Conservation (phyloP, 805 yeast genomes). For the Spathaspora arborariae region DNA sequence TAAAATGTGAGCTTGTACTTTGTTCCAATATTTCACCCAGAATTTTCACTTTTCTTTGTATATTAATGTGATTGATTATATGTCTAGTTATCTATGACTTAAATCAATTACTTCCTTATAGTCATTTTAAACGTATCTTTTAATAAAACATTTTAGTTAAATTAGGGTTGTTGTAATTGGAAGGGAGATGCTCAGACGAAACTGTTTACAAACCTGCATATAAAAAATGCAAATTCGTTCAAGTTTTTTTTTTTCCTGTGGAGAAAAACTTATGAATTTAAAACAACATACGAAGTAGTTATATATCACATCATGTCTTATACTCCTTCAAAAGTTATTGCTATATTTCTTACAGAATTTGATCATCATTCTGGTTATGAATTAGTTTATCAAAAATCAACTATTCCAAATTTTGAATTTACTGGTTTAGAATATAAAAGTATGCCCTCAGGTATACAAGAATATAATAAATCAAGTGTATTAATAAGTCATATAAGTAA, state of each 20-base stretch:
- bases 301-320: slow-evolving; percentile 2
- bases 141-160: not conserved
- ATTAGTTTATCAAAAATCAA: slow-evolving; percentile 31
- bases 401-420: slow-evolving; percentile 14
- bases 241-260: too few relatives aligned
- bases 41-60: not conserved
- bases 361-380: slow-evolving; percentile 34
- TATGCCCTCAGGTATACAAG: slow-evolving; percentile 41
- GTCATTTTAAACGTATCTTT: not conserved
- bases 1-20: too few relatives aligned
- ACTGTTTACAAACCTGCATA: too few relatives aligned
- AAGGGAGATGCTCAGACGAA: too few relatives aligned
- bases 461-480: slow-evolving; percentile 24
- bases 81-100: not conserved
- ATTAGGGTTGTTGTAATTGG: too few relatives aligned
- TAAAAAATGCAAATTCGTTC: too few relatives aligned
- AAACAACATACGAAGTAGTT: not conserved
- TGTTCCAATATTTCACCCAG: too few relatives aligned
- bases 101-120: not conserved
- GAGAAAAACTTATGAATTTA: not conserved
- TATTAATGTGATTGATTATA: not conserved
- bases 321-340: slow-evolving; percentile 24
- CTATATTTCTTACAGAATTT: slow-evolving; percentile 33
- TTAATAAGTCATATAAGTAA: slow-evolving; percentile 25
- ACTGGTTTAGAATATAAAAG: slow-evolving; percentile 36